Conservation (phyloP, 768 basidiomycete species). For the Neoboletus brunneissimus region DNA sequence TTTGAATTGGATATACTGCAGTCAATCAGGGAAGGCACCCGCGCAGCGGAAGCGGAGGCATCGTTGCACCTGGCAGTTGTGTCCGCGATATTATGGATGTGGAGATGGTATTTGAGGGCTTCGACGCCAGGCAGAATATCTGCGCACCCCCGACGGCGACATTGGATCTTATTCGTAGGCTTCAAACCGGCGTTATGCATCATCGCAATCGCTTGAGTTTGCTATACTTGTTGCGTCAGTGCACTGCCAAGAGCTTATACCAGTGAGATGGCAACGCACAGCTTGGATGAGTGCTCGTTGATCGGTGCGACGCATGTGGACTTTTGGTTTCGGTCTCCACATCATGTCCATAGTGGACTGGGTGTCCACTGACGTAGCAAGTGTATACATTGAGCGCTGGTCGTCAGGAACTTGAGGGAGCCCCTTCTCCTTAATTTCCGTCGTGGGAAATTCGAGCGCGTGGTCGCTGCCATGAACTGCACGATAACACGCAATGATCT, state of each 20-base stretch:
- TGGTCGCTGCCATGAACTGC: constrained; percentile 6
- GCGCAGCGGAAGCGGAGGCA: not conserved
- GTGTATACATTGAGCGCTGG: constrained; percentile 26
- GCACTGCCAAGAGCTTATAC: not conserved
- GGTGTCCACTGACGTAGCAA: constrained; percentile 9
- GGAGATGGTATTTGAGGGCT: constrained; percentile 51
- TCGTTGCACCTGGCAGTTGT: not conserved
- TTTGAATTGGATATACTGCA: not conserved
- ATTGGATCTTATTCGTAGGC: constrained; percentile 37
- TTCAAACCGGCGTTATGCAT: constrained; percentile 25
- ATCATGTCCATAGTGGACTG: constrained; percentile 27
- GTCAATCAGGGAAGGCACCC: not conserved
- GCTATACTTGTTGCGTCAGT: constrained; percentile 14
- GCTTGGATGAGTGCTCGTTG: constrained; percentile 36
- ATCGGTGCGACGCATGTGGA: constrained; percentile 37
- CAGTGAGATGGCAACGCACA: constrained; percentile 32
- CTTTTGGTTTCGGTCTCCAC: constrained; percentile 33
- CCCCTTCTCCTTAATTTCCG: constrained; percentile 14
- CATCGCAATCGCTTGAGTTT: constrained; percentile 27
- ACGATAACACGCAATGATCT: constrained; percentile 19
- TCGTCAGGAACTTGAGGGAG: constrained; percentile 23
- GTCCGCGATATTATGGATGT: constrained; percentile 55
- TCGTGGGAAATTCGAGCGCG: not conserved
- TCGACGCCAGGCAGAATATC: constrained; percentile 42
- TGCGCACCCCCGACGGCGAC: constrained; percentile 44